Evolutionary conservation across 352 stramenopile species (phyloP), one percentile per base, ranked within the genome.

Genomic region (Phytophthora macrochlamydospora): DNA sequence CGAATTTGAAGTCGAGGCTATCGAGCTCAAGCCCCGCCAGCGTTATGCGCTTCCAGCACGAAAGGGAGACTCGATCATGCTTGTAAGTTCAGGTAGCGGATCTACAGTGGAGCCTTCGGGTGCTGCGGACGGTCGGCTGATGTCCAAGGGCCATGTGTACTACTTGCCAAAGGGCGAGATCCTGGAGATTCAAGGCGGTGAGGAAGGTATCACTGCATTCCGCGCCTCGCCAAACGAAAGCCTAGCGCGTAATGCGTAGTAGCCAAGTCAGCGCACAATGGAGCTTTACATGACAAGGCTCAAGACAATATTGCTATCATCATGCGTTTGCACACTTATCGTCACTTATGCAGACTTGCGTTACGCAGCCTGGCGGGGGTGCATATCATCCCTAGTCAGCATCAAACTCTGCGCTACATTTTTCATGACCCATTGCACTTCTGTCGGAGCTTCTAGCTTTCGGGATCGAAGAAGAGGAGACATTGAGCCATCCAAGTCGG

Each of bases 1-100:
- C 1, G 94, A 98, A 65, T 98, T 98, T 64, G 88, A 98, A 70
- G 91, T 98, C 0, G 87, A 94, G 57, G 74, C 69, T 3, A 59
- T 92, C 9, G 65, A 81, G 9, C 42, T 91, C 2, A 73, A 75
- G 13, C 42, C 73, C n/a, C 49, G 49, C 7, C 69, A 82, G 50
- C 58, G 59, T 18, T 89, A 84, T 55, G 48, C 60, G 18, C 57
- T 90, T 24, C 56, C 59, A 14, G 61, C 58, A 56, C 63, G 75
- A 51, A 65, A 75, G 32, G 79, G 79, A 8, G 75, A 85, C 31
- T 85, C 83, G 3, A 81, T 91, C 53, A 44, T 91, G 37, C 70
- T 91, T 24, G 66, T 91, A 28, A 81, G 76, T 49, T 58, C 59
- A 1, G 83, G 83, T 9, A 77, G 59, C 8, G 73, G 65, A 9